These are phyloP conservation scores for Lipomyces japonicus DNA, from an alignment of 805 yeast species.

Conservation along the genomic window DNA sequence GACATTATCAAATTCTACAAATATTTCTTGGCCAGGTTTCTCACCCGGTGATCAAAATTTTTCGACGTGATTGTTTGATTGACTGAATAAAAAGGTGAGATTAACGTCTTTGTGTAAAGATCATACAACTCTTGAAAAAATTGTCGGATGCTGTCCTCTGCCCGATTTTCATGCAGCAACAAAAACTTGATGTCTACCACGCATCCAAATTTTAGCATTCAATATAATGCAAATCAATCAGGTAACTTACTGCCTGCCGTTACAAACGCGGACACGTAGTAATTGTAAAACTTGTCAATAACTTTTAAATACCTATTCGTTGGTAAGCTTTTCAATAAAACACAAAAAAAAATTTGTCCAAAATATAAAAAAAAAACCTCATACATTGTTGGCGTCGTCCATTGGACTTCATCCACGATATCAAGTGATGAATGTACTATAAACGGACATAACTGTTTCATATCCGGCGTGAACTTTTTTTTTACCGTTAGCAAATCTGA, in stretches of 20 bases:
- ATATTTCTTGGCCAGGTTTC: conserved; percentile 70
- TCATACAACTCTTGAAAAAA: conserved; percentile 85
- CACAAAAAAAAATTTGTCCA: no score
- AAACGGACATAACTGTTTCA: conserved; percentile 80
- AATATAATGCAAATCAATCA: background rate
- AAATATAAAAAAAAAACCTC: background rate
- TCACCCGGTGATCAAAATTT: conserved; percentile 70
- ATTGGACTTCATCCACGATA: conserved; percentile 84
- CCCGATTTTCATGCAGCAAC: conserved; percentile 58
- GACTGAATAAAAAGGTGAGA: conserved; percentile 80
- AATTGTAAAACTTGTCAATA: conserved; percentile 82
- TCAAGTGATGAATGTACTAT: conserved; percentile 85
- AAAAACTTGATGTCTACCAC: conserved; percentile 60
- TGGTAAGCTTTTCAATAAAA: background rate
- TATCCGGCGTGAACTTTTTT: conserved; percentile 55
- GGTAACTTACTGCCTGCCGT: conserved; percentile 64
- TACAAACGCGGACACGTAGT: conserved; percentile 74
- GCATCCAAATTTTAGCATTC: background rate
- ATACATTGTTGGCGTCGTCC: conserved; percentile 57
- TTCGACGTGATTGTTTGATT: conserved; percentile 72
- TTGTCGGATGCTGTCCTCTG: conserved; percentile 74
- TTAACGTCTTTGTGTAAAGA: conserved; percentile 73
- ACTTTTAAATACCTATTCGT: conserved; percentile 54
- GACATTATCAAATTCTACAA: conserved; percentile 40
- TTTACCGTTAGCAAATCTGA: background rate